Percentiles rank a stretch among this genome's conserved stretches.
Conservation (phyloP, 2,329 filamentous ascomycete species). For the Coniochaeta sp. region DNA sequence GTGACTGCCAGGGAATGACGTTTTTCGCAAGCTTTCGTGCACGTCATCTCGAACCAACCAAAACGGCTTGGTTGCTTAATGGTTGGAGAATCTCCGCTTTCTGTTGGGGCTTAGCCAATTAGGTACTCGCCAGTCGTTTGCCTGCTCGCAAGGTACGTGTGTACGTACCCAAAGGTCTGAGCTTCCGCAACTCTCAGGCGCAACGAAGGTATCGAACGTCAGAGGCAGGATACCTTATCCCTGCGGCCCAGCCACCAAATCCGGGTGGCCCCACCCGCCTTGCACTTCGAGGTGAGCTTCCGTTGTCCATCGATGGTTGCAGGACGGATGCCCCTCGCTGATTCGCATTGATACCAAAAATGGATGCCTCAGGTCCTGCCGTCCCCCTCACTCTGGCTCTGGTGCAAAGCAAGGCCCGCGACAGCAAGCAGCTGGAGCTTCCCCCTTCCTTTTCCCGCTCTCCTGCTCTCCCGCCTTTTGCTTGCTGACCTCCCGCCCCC, state of each 20-base stretch:
- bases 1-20: background rate
- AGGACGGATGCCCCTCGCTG: background rate
- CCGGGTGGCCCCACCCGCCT: background rate
- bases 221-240: background rate
- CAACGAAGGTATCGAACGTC: too few relatives aligned
- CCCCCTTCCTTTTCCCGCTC: conserved; percentile 4
- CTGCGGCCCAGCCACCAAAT: background rate
- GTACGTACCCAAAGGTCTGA: too few relatives aligned
- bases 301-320: background rate
- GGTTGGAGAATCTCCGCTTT: background rate
- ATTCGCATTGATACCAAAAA: background rate
- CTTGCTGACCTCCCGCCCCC: conserved; percentile 6
- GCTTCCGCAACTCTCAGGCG: too few relatives aligned
- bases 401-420: background rate
- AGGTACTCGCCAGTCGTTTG: too few relatives aligned
- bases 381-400: background rate
- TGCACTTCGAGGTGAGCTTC: background rate
- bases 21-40: background rate
- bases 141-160: too few relatives aligned
- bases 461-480: conserved; percentile 6
- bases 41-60: background rate
- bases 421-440: conserved; percentile 11
- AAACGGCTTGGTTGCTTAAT: too few relatives aligned
- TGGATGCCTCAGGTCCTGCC: background rate
- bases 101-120: background rate